Evolutionary conservation across 148 eudicot species (phyloP).

Genomic region (Beta vulgaris): DNA sequence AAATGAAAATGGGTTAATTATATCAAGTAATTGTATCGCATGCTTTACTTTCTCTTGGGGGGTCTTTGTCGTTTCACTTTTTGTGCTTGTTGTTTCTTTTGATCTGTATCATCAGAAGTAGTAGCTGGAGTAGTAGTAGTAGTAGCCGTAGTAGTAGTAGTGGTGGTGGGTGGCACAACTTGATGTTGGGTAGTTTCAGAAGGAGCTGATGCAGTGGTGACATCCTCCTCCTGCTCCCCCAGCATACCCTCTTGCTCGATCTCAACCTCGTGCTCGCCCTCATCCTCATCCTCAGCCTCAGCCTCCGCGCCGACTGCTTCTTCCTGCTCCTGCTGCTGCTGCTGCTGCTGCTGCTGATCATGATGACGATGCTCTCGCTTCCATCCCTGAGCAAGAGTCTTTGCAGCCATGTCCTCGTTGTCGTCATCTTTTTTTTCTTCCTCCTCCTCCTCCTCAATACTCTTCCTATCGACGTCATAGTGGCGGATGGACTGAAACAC

Average conservation of each 20-base stretch:
- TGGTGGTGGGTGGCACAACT: no score
- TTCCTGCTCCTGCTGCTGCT: not conserved
- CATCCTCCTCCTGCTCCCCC: not conserved
- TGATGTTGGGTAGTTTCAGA: no score
- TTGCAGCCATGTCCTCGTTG: no score
- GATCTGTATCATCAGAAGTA: not conserved
- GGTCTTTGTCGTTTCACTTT: not conserved
- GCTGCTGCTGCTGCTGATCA: not conserved
- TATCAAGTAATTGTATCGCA: no score
- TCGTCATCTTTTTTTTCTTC: no score
- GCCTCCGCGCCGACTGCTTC: not conserved
- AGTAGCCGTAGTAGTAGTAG: not conserved
- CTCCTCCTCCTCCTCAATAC: not conserved
- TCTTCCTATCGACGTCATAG: no score
- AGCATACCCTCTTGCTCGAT: not conserved
- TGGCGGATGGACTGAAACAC: slow-evolving; percentile 6
- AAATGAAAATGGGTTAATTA: no score
- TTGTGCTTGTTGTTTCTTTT: not conserved
- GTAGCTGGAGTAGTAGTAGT: not conserved
- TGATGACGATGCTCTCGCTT: not conserved
- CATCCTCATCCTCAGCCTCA: not conserved
- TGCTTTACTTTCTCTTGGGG: not conserved
- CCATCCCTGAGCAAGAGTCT: not conserved
- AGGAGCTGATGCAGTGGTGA: not conserved
- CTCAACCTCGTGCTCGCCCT: no score